Evolutionary conservation across 2,329 filamentous ascomycete species (phyloP), one percentile per base, ranked within the genome.

Genomic region (Arthrobotrys sphaeroides): DNA sequence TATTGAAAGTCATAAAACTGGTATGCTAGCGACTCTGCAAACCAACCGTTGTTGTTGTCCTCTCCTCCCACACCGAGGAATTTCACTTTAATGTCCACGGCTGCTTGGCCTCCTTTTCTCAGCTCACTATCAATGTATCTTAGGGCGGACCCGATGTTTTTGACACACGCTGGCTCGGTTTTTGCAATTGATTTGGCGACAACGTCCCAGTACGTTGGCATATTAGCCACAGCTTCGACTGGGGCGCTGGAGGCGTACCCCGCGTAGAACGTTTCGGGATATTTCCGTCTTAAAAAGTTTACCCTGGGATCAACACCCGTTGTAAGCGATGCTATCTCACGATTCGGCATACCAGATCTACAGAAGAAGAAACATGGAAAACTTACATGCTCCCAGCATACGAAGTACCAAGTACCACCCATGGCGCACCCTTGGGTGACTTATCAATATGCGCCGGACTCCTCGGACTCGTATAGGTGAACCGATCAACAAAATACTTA

Each of bases 201-300:
- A 38, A 85, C 84, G 20, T 87, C 85, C 61, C 82, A 87, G 78
- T 86, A 87, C 20, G 83, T 80, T n/a, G 83, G 83, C 83, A 86
- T 85, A 69, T 87, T 82, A n/a, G 84, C 78, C 3, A 80, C 81
- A 1, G 85, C 85, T 77, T 88, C 80, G 0, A 86, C 83, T 0
- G 84, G 83, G 5, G 83, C 83, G 0, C 83, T 84, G 0, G 83
- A 83, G 1, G 83, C 80, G 75, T 78, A 84, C 0, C 83, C 80
- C 1, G 83, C 83, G 53, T 81, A 83, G 31, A 84, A 82, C 3
- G 81, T 83, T 1, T 83, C 82, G 1, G 83, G 83, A 57, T 84
- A 75, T 18, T 62, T 60, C 36, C 62, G 33, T 51, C 72, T 59
- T 26, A 69, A 13, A 18, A 65, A 60, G 9, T 24, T 67, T n/a